Conservation (phyloP, 768 basidiomycete genomes). For the Amanita rimosa region DNA sequence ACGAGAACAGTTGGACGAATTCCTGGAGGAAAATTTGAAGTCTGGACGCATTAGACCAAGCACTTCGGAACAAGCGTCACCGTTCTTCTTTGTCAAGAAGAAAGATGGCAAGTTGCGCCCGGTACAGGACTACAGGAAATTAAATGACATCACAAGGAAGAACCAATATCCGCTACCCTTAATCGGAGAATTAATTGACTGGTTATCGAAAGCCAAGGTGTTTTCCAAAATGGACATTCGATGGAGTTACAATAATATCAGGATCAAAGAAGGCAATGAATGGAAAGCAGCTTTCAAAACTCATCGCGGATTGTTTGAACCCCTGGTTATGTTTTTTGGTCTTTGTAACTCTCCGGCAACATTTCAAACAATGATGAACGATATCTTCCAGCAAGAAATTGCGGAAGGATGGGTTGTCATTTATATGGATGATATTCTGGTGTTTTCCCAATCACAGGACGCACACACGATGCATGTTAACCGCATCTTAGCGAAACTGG, state of each 20-base stretch:
- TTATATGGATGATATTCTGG: too few species aligned
- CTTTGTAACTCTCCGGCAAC: too few species aligned
- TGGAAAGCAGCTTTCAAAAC: conserved; percentile 33
- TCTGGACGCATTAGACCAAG: conserved; percentile 13
- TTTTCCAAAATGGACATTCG: conserved; percentile 29
- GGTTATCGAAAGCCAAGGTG: conserved; percentile 12
- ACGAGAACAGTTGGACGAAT: conserved; percentile 9
- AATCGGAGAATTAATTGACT: conserved; percentile 20
- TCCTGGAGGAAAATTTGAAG: conserved; percentile 17
- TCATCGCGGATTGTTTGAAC: conserved; percentile 7
- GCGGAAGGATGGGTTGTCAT: too few species aligned
- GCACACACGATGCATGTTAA: too few species aligned
- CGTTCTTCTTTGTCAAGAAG: conserved; percentile 17
- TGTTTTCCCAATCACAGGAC: too few species aligned
- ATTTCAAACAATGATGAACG: too few species aligned
- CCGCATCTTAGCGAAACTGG: too few species aligned
- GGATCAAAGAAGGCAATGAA: conserved; percentile 29
- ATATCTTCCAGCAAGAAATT: too few species aligned
- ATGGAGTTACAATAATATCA: conserved; percentile 29
- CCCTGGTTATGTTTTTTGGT: too few species aligned
- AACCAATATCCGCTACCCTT: conserved; percentile 25
- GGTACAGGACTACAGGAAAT: conserved; percentile 21
- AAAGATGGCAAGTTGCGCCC: conserved; percentile 12
- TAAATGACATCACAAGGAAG: conserved; percentile 24
- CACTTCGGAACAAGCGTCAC: conserved; percentile 11